Base-by-base conservation (phyloP, 2,329 filamentous ascomycete species). In the Myriosclerotinia curreyana region DNA sequence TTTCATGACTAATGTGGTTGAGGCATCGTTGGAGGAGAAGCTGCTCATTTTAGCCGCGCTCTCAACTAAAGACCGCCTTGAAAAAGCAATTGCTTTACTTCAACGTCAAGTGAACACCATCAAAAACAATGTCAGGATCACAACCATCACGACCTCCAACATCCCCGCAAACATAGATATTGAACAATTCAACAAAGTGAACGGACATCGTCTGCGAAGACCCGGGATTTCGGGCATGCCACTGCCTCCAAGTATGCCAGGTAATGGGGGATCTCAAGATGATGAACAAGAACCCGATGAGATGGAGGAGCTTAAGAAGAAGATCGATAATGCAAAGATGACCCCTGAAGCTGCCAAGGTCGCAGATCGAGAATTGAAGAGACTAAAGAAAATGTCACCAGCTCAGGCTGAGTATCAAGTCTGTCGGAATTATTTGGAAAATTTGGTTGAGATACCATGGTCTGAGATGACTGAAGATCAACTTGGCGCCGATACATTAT, bases 381-480 rank as follows among this genome's bases (percentile, higher is more conserved):
- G 95, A 28, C 78, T 99, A 67, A 90, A 90, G 72, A 96, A 96
- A 79, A 98, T 98, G 91, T 93, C 92, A 72, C 93, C 95, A 0
- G 91, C 91, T 59, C 95, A 98, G 74, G 94, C 96, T 46, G 95
- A 99, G 74, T 97, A 97, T 74, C 91, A 95, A 67, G 94, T 99
- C 15, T 92, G 90, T 69, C 83, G 94, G 68, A 96, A 92, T 58
- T 99, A 97, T 78, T 82, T 99, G 15, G 95, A 99, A 77, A 98
- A 92, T 15, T 79, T 99, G 64, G 85, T 92, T 0, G 95, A 99
- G 74, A 95, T 99, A 58, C 95, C 95, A 0, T 99, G 95, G 95
- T 86, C 88, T 2, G 86, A 87, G 68, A 81, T 85, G 60, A 98
- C 94, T 0, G 88, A 95, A 66, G 94, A 98, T 73, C 87, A 92